Conservation (phyloP, 1,139 yeast genomes). For the Arxiozyma slooffiae region DNA sequence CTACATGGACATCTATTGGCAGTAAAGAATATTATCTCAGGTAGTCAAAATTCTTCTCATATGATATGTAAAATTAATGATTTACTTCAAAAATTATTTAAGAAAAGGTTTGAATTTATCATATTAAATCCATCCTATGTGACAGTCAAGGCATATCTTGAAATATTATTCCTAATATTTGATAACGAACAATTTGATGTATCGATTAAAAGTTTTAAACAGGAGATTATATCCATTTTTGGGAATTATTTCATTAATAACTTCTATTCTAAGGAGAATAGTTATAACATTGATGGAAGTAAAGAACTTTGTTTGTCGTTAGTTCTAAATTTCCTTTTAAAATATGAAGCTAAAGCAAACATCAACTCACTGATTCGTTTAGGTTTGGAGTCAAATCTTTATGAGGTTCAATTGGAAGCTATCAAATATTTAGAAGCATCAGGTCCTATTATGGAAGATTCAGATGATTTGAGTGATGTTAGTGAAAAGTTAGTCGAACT, state of each 20-base stretch:
- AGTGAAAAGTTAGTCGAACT: conserved; percentile 26
- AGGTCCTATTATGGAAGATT: conserved; percentile 11
- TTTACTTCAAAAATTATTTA: not conserved
- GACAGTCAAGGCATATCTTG: conserved; percentile 34
- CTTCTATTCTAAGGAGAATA: conserved; percentile 7
- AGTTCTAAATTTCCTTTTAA: conserved; percentile 29
- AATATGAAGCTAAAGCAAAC: conserved; percentile 17
- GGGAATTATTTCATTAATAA: conserved; percentile 30
- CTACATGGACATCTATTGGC: conserved; percentile 53
- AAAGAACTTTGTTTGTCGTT: conserved; percentile 37
- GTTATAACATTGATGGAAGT: conserved; percentile 36
- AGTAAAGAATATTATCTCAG: conserved; percentile 11
- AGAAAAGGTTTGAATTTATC: conserved; percentile 16
- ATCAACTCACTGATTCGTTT: conserved; percentile 27
- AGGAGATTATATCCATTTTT: conserved; percentile 9
- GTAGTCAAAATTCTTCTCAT: not conserved
- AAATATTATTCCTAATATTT: conserved; percentile 24
- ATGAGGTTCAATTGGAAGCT: conserved; percentile 43
- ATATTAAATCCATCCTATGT: conserved; percentile 29
- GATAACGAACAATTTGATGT: not conserved
- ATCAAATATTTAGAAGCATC: conserved; percentile 28
- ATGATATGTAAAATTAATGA: not conserved
- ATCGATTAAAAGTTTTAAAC: not conserved
- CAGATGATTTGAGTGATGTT: conserved; percentile 13
- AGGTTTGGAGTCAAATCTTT: conserved; percentile 35